These are phyloP conservation scores for Macrophomina phaseolina DNA, from an alignment of 2,329 filamentous ascomycete species.

Conservation along the genomic window DNA sequence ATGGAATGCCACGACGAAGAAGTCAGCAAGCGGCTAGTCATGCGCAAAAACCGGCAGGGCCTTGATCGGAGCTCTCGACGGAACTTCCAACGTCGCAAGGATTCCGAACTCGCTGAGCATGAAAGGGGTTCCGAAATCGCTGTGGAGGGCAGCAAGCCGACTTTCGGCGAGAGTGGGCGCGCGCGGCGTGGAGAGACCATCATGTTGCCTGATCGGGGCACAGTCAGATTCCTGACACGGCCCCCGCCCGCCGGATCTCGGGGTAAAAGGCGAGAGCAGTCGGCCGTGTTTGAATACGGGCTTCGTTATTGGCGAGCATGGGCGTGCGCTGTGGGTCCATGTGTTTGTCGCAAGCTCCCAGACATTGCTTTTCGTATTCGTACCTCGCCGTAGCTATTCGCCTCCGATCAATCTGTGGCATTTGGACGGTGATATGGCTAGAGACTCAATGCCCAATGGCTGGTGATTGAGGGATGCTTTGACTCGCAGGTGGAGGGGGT, in stretches of 20 bases:
- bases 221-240: not conserved
- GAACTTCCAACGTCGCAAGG: conserved; percentile 23
- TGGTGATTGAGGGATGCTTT: no score
- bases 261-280: not conserved
- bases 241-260: not conserved
- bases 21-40: not conserved
- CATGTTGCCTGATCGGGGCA: not conserved
- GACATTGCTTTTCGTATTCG: not conserved
- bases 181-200: conserved; percentile 3
- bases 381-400: no score
- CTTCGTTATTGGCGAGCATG: not conserved
- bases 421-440: no score
- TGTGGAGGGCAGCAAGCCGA: conserved; percentile 3
- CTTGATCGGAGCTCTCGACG: not conserved
- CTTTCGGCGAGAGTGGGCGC: conserved; percentile 14
- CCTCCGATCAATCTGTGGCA: no score
- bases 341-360: not conserved
- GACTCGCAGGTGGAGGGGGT: no score
- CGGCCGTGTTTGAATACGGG: not conserved
- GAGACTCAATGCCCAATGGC: no score
- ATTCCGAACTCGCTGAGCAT: conserved; percentile 15
- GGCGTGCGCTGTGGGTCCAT: not conserved
- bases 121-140: conserved; percentile 17
- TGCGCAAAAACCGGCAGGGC: not conserved
- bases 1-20: not conserved